These are phyloP conservation scores for Plasmodium adleri DNA, from an alignment of 169 alveolate genomes.

Conservation along the genomic window DNA sequence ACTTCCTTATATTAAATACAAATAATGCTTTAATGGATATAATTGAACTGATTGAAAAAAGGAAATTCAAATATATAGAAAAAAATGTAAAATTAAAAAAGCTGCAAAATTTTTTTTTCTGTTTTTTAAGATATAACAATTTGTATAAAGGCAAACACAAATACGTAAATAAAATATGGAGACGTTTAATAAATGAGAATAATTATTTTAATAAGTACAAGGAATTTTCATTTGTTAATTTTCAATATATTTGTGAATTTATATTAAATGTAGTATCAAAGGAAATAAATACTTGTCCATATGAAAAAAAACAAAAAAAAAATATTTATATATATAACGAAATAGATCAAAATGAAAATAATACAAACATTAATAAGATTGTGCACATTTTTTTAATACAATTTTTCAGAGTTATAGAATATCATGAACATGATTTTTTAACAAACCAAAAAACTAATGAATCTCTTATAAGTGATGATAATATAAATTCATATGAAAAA, in stretches of 20 bases:
- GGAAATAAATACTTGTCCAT: not conserved
- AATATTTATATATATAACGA: too few species aligned
- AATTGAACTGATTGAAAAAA: slow-evolving; percentile 40
- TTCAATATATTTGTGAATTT: slow-evolving; percentile 56
- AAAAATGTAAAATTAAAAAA: slow-evolving; percentile 19
- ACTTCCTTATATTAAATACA: too few species aligned
- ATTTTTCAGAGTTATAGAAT: not conserved
- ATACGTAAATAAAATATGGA: slow-evolving; percentile 34
- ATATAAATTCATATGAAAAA: not conserved
- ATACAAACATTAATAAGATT: not conserved
- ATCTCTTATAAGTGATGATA: not conserved
- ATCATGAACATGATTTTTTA: too few species aligned
- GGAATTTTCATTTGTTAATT: slow-evolving; percentile 26
- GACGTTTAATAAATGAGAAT: slow-evolving; percentile 1
- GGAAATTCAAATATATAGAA: slow-evolving; percentile 20
- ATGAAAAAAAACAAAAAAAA: not conserved
- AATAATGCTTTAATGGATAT: slow-evolving; percentile 15
- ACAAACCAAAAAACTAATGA: too few species aligned
- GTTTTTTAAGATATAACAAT: slow-evolving; percentile 27
- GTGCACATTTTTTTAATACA: not conserved
- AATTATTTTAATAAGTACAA: slow-evolving; percentile 1
- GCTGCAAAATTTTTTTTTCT: slow-evolving; percentile 28
- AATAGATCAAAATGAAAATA: not conserved
- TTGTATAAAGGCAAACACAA: slow-evolving; percentile 55
- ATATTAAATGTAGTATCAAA: not conserved